phyloP scores from a whole-genome alignment of 345 rosid genomes.

The Salix suchowensis region DNA sequence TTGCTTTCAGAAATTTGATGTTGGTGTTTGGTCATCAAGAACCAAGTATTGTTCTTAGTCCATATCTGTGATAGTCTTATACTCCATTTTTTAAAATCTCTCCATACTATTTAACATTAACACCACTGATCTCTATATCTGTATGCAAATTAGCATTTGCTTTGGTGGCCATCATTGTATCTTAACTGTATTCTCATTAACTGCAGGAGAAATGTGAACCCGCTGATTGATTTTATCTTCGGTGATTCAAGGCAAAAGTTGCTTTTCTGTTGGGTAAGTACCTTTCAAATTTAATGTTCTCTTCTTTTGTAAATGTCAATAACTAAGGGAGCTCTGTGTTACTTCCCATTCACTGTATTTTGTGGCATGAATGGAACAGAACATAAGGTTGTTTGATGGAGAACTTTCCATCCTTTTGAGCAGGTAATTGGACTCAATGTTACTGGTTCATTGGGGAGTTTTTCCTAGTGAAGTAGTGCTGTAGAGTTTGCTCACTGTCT shows the following conservation, averaged over 20 bases:
- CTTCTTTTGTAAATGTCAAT: not conserved
- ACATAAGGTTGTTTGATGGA: not conserved
- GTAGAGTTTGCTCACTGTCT: not conserved
- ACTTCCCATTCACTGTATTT: not conserved
- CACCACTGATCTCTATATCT: not conserved
- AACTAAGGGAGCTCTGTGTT: not conserved
- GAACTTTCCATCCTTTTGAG: not conserved
- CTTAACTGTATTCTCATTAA: not conserved
- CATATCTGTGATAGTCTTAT: not conserved
- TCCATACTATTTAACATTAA: not conserved
- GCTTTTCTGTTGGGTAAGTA: constrained; percentile 30
- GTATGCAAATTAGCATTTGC: not conserved
- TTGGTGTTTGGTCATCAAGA: constrained; percentile 33
- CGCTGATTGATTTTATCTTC: constrained; percentile 14
- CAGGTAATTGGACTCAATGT: not conserved
- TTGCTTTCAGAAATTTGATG: constrained; percentile 29
- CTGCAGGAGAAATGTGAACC: constrained; percentile 21
- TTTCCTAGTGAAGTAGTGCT: not conserved
- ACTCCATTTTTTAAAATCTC: not conserved
- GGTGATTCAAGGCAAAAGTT: constrained; percentile 14
- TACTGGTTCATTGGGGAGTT: not conserved
- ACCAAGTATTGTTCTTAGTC: constrained; percentile 7
- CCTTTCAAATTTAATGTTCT: not conserved
- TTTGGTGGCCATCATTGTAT: not conserved
- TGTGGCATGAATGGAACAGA: not conserved